Evolutionary conservation across 495 filamentous ascomycete species (phyloP).

Genomic region (Aspergillus diversus): DNA sequence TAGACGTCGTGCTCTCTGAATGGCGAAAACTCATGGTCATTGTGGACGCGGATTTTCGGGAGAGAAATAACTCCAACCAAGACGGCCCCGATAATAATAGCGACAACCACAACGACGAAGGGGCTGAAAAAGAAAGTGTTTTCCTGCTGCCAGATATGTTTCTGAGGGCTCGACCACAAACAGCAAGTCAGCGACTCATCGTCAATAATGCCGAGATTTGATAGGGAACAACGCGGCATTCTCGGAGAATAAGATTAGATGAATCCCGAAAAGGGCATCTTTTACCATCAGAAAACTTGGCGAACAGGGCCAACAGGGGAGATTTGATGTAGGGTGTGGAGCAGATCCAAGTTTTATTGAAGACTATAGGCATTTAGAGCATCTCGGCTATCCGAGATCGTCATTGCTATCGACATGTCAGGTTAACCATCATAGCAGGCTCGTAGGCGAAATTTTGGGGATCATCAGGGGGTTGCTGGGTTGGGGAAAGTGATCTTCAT

Average conservation of each 20-base stretch:
- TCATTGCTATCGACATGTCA: not conserved
- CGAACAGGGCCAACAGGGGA: no score
- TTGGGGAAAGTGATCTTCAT: not conserved
- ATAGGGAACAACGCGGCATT: not conserved
- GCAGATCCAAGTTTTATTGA: not conserved
- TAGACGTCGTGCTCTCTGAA: constrained; percentile 64
- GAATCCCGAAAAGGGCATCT: not conserved
- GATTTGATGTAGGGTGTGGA: not conserved
- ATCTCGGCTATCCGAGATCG: constrained; percentile 5
- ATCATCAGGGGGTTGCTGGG: not conserved
- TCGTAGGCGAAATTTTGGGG: not conserved
- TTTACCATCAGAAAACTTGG: no score
- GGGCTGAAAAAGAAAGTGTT: constrained; percentile 6
- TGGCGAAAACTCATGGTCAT: constrained; percentile 51
- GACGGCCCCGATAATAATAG: not conserved
- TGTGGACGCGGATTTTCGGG: constrained; percentile 7
- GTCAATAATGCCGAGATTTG: not conserved
- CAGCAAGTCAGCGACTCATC: not conserved
- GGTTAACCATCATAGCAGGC: not conserved
- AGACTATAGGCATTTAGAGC: not conserved
- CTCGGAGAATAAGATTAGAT: not conserved
- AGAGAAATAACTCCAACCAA: not conserved
- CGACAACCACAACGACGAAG: not conserved
- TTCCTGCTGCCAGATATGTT: constrained; percentile 45
- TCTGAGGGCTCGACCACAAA: constrained; percentile 23